Evolutionary conservation across 129 eudicot species (phyloP).

Genomic region (Heracleum sosnowskyi): DNA sequence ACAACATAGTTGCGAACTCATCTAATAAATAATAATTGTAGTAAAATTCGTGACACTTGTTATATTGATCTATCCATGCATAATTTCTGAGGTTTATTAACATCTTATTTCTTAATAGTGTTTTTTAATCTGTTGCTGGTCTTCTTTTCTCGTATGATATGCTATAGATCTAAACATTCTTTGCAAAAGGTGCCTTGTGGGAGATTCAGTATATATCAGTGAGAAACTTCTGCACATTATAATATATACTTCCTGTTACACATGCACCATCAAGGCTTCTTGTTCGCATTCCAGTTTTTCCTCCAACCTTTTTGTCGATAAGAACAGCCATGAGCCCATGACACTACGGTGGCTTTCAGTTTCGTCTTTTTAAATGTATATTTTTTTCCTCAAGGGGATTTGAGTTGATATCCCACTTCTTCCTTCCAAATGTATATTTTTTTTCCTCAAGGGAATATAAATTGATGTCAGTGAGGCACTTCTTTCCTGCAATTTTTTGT

Average conservation of each 20-base stretch:
- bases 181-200: neutral
- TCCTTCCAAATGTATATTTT: too few relatives aligned
- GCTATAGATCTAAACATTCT: neutral
- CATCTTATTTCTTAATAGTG: neutral
- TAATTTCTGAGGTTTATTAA: neutral
- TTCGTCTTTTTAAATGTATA: neutral
- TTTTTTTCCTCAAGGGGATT: too few relatives aligned
- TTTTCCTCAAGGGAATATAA: neutral
- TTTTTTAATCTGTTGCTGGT: neutral
- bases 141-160: neutral
- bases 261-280: neutral
- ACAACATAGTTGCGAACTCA: neutral
- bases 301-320: neutral
- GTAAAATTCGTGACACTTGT: neutral
- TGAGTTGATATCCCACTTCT: too few relatives aligned
- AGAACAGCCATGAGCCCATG: neutral
- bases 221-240: too few relatives aligned
- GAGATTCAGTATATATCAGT: neutral
- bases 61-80: neutral
- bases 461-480: neutral
- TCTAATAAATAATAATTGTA: neutral
- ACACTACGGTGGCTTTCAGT: neutral
- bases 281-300: neutral
- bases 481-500: too few relatives aligned
- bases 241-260: too few relatives aligned